phyloP scores from a whole-genome alignment of 169 alveolate species.

The Miamiensis avidus region DNA sequence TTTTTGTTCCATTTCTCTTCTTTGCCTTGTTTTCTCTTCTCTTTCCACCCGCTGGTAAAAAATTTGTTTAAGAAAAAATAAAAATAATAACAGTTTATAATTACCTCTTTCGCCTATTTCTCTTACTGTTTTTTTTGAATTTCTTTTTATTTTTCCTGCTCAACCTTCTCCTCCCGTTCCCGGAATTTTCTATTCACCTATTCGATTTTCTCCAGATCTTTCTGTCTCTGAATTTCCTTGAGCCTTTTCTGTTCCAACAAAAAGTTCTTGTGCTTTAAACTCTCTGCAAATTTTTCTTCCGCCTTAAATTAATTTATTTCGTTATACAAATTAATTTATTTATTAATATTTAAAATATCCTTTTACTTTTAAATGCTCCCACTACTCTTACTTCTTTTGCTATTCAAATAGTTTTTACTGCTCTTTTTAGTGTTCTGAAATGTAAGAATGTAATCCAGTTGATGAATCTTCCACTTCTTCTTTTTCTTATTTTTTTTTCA shows the following conservation, averaged over 20 bases:
- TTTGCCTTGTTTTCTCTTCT: too few relatives aligned
- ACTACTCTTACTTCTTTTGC: neutral
- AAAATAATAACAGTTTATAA: too few relatives aligned
- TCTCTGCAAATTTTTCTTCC: neutral
- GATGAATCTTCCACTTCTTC: neutral
- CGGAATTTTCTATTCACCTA: too few relatives aligned
- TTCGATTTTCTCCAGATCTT: too few relatives aligned
- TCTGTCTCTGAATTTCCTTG: too few relatives aligned
- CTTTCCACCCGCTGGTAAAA: too few relatives aligned
- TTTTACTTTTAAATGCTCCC: neutral
- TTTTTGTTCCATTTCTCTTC: too few relatives aligned
- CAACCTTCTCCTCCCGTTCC: neutral
- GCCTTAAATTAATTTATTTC: neutral
- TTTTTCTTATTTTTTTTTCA: too few relatives aligned
- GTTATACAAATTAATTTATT: too few relatives aligned
- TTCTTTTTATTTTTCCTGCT: neutral
- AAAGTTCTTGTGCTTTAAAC: neutral
- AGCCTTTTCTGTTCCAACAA: neutral
- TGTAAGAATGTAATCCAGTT: neutral
- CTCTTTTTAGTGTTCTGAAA: neutral
- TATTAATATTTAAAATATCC: too few relatives aligned
- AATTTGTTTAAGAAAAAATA: too few relatives aligned
- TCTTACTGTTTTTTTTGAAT: neutral
- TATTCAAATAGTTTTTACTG: neutral
- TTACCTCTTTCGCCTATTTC: neutral